Percentiles rank a stretch among this genome's conserved stretches.
phyloP scores from a whole-genome alignment of 2,329 filamentous ascomycete species.

The Plectosphaerella cucumerina region DNA sequence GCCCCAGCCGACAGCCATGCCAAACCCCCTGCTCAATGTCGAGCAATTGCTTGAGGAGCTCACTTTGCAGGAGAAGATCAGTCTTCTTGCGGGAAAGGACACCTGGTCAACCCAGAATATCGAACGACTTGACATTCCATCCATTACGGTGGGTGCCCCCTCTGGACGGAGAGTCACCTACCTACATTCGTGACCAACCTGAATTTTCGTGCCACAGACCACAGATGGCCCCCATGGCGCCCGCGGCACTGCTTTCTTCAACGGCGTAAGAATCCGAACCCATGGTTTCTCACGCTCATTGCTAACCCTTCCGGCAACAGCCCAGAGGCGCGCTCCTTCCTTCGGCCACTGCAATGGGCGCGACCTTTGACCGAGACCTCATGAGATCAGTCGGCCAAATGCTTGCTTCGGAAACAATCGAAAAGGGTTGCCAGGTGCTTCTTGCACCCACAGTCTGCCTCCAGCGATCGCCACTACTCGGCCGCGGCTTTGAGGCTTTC shows the following conservation, averaged over 20 bases:
- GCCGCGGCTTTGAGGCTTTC: slow-evolving; percentile 43
- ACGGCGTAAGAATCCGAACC: too few species aligned
- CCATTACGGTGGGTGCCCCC: not conserved
- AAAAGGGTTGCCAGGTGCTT: slow-evolving; percentile 67
- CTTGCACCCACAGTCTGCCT: slow-evolving; percentile 60
- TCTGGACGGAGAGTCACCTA: too few species aligned
- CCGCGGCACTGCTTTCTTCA: not conserved
- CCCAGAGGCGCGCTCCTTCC: not conserved
- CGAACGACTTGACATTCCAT: not conserved
- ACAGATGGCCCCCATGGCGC: not conserved
- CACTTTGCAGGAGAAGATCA: not conserved
- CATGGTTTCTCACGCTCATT: too few species aligned
- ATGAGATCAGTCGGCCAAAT: slow-evolving; percentile 18
- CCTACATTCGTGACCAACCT: too few species aligned
- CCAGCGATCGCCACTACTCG: slow-evolving; percentile 41
- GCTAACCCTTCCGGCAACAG: not conserved
- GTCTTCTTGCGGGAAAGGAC: not conserved
- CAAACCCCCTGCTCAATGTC: too few species aligned
- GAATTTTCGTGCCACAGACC: too few species aligned
- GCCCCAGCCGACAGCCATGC: too few species aligned
- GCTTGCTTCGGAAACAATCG: slow-evolving; percentile 47
- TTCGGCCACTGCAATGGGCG: not conserved
- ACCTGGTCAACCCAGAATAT: not conserved
- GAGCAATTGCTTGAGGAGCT: too few species aligned
- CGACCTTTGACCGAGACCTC: not conserved